Evolutionary conservation across 2,329 filamentous ascomycete genomes (phyloP).

Genomic region (Hypoxylon sp.): DNA sequence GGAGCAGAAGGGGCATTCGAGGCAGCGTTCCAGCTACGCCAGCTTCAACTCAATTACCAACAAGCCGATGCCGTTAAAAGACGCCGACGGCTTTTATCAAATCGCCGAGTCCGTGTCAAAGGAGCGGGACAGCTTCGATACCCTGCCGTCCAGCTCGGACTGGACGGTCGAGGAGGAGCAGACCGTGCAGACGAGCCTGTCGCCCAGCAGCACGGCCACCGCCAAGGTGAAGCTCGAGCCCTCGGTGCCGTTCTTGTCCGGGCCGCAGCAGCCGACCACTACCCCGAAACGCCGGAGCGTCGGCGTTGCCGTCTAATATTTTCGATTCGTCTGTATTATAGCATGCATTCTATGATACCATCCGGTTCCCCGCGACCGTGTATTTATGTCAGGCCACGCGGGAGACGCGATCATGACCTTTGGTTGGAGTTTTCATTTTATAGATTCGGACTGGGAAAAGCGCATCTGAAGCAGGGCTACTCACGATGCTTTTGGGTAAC

Average conservation of each 20-base stretch:
- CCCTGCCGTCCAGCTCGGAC: slow-evolving; percentile 57
- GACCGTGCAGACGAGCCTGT: slow-evolving; percentile 58
- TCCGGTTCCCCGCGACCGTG: slow-evolving; percentile 33
- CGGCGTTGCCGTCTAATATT: slow-evolving; percentile 58
- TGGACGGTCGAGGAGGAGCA: slow-evolving; percentile 56
- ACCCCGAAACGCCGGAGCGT: slow-evolving; percentile 53
- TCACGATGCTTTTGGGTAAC: slow-evolving; percentile 32
- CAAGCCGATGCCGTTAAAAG: slow-evolving; percentile 59
- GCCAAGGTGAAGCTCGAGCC: slow-evolving; percentile 52
- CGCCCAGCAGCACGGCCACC: slow-evolving; percentile 55
- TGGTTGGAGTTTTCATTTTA: slow-evolving; percentile 18
- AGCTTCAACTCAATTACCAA: slow-evolving; percentile 64
- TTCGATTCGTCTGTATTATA: slow-evolving; percentile 32
- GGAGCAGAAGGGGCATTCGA: slow-evolving; percentile 48
- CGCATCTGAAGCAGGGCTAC: slow-evolving; percentile 34
- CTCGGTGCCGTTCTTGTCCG: slow-evolving; percentile 35
- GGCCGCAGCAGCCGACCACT: slow-evolving; percentile 39
- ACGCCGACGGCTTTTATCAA: slow-evolving; percentile 66
- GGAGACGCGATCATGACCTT: slow-evolving; percentile 7
- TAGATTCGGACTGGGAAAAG: slow-evolving; percentile 28
- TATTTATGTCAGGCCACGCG: slow-evolving; percentile 31
- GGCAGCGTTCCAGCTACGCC: too few relatives aligned
- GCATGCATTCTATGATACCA: slow-evolving; percentile 36
- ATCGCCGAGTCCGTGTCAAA: slow-evolving; percentile 52
- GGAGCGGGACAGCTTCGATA: slow-evolving; percentile 54